Conservation (phyloP, 495 filamentous ascomycete genomes). For the Talaromyces stipitatus region DNA sequence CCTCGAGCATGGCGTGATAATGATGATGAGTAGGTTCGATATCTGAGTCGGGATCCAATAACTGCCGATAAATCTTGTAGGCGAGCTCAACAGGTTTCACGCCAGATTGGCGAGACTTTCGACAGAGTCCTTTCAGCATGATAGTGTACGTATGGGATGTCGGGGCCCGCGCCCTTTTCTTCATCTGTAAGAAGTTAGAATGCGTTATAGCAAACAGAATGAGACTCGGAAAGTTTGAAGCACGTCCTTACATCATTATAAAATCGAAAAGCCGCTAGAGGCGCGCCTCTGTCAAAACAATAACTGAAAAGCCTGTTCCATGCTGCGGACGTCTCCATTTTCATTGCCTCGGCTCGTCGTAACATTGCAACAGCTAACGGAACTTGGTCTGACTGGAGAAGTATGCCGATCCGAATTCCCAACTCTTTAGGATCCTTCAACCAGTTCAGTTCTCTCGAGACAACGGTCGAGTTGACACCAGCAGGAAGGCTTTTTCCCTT, state of each 20-base stretch:
- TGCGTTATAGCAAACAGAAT: not conserved
- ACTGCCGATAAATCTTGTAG: conserved; percentile 62
- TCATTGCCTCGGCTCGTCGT: conserved; percentile 52
- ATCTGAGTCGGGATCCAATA: conserved; percentile 47
- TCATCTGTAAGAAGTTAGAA: conserved; percentile 62
- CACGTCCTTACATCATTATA: conserved; percentile 67
- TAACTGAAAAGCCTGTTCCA: conserved; percentile 86
- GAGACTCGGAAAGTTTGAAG: not conserved
- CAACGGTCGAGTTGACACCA: conserved; percentile 12
- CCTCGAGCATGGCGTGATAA: conserved; percentile 75
- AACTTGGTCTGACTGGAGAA: conserved; percentile 45
- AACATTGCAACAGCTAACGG: conserved; percentile 59
- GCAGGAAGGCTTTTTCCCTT: not conserved
- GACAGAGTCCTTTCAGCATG: conserved; percentile 66
- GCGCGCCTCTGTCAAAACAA: conserved; percentile 48
- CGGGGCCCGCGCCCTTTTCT: conserved; percentile 72
- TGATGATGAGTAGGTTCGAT: conserved; percentile 68
- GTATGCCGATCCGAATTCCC: conserved; percentile 48
- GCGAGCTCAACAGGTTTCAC: conserved; percentile 50
- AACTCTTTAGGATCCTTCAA: conserved; percentile 60
- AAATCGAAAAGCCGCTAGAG: conserved; percentile 59
- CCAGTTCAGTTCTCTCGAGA: conserved; percentile 51
- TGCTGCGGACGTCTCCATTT: conserved; percentile 54
- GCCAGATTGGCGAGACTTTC: conserved; percentile 32
- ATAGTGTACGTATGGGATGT: conserved; percentile 73